Base-by-base conservation (phyloP, 2,329 filamentous ascomycete genomes). In the Shiraia sp. region DNA sequence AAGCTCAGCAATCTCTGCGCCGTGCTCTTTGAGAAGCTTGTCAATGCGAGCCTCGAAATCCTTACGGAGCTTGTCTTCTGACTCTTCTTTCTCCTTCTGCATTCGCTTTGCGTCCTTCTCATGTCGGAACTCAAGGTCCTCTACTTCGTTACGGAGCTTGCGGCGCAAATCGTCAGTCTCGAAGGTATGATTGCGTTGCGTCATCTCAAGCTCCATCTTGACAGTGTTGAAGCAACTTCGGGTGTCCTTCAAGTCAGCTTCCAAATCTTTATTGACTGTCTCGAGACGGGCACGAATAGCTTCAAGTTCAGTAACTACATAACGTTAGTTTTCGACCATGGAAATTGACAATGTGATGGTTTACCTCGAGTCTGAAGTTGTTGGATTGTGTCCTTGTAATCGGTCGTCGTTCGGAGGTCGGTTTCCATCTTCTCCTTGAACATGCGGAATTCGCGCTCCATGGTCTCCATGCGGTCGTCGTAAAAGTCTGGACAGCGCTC, bases 321-420 rank as follows among this genome's bases (percentile, higher is more conserved):
- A 16, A n/a, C 14, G 25, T 48, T 39, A 52, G 28, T 40, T 16
- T 10, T 10, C 26, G 10, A 27, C 27, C 19, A 22, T 22, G 19
- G 22, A 10, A 17, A 10, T 27, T 14, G 10, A 10, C 16, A 16
- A 19, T 22, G 4, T 30, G 34, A 16, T 29, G 10, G 72, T 81
- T 53, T 75, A 93, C 89, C 82, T 78, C 85, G 81, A 36, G 77
- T 79, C 63, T 92, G 95, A 52, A 88, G 86, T 8, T 88, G 57
- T 12, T 86, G 82, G 32, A 95, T 77, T 0, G 85, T 81, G 49
- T 93, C 86, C 56, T 92, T 89, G 47, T 90, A 75, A 4, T 77
- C 79, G 42, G 80, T 85, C 55, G 82, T 84, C 40, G 89, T 84
- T 28, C 79, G 79, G 9, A 86, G 78, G 15, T 87, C 84, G 23